Evolutionary conservation across 2,329 filamentous ascomycete genomes (phyloP).

Genomic region (Grosmannia clavigera): DNA sequence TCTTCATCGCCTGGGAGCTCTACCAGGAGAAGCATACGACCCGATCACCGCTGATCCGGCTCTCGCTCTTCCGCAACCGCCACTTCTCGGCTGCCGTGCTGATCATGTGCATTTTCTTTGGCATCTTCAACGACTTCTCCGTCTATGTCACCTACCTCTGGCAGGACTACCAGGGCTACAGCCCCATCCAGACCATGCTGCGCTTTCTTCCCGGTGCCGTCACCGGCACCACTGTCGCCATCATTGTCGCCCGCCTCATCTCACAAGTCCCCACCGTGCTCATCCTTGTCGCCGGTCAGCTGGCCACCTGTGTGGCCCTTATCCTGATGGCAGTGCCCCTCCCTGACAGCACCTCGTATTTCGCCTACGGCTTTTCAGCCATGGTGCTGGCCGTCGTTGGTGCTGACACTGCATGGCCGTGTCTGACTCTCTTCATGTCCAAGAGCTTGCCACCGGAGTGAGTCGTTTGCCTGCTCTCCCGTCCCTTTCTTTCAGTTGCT

Average conservation of each 20-base stretch:
- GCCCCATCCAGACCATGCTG: constrained; percentile 49
- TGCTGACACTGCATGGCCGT: constrained; percentile 53
- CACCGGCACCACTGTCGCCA: constrained; percentile 40
- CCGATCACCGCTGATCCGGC: constrained; percentile 46
- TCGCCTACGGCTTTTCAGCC: constrained; percentile 51
- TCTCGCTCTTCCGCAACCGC: constrained; percentile 45
- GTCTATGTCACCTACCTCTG: constrained; percentile 58
- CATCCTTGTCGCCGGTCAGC: constrained; percentile 43
- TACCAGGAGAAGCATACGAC: constrained; percentile 35
- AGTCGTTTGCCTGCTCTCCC: neutral
- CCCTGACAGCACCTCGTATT: constrained; percentile 41
- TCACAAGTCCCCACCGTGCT: constrained; percentile 42
- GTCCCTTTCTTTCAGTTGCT: neutral
- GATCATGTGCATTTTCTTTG: constrained; percentile 54
- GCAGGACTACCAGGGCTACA: constrained; percentile 51
- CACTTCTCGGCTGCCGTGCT: constrained; percentile 50
- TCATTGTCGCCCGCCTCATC: constrained; percentile 42
- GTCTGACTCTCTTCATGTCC: constrained; percentile 51
- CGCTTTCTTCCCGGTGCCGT: constrained; percentile 55
- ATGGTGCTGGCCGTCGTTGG: constrained; percentile 53
- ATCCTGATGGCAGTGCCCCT: constrained; percentile 53
- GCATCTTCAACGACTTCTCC: constrained; percentile 55
- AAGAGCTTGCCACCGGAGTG: constrained; percentile 38
- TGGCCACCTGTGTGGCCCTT: constrained; percentile 33
- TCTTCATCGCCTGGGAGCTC: constrained; percentile 49